These are phyloP conservation scores for Halteria grandinella DNA, from an alignment of 73 alveolate genomes.

Conservation along the genomic window DNA sequence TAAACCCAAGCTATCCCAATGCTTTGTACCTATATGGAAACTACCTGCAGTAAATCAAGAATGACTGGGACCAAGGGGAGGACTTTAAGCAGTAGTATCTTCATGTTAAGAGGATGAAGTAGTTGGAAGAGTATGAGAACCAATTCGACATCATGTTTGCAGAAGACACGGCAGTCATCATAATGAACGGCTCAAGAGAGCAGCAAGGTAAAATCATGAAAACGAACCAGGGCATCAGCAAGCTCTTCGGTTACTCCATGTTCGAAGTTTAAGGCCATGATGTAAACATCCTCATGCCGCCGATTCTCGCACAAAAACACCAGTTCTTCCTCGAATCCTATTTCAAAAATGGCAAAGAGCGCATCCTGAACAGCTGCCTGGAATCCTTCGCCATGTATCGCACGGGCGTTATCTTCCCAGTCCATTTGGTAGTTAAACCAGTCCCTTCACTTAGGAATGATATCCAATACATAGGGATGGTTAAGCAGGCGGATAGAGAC, in stretches of 20 bases:
- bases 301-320: constrained; percentile 48
- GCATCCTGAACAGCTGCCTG: constrained; percentile 36
- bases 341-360: constrained; percentile 47
- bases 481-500: constrained; percentile 16
- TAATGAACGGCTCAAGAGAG: constrained; percentile 53
- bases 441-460: constrained; percentile 62
- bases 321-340: constrained; percentile 35
- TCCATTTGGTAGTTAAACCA: constrained; percentile 33
- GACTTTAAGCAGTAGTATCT: constrained; percentile 19
- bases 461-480: constrained; percentile 54
- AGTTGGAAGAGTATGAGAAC: constrained; percentile 49
- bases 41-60: constrained; percentile 45
- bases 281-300: constrained; percentile 57
- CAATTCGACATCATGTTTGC: constrained; percentile 62
- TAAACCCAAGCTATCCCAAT: constrained; percentile 57
- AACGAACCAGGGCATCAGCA: constrained; percentile 52
- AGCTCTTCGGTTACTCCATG: constrained; percentile 44
- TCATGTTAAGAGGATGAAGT: constrained; percentile 21
- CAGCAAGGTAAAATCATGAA: constrained; percentile 49
- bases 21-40: constrained; percentile 55
- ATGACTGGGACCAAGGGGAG: constrained; percentile 45
- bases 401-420: constrained; percentile 51
- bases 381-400: constrained; percentile 55
- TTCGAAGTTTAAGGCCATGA: constrained; percentile 64
- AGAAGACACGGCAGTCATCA: constrained; percentile 53